Base-by-base conservation (phyloP, 768 basidiomycete species). In the Lactarius indigo region DNA sequence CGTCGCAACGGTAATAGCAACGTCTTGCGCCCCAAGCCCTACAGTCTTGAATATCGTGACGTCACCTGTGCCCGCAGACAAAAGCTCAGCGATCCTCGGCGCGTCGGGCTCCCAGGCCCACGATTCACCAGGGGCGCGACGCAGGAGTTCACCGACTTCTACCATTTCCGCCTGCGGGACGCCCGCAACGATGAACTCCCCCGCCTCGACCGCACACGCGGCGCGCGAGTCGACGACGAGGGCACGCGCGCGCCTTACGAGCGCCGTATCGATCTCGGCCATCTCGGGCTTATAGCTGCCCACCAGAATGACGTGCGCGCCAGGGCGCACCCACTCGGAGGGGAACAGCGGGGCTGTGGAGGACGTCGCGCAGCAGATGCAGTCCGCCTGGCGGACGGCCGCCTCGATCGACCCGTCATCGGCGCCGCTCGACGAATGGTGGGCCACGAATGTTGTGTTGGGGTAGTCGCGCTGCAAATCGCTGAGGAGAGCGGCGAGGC, bases 21-120 rank as follows among this genome's bases (percentile, higher is more conserved):
- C 90, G 69, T 96, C 94, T 72, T 96, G 94, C 23, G 92, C 76
- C 0, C 90, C 92, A 8, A 94, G 76, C 2, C 94, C 94, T 6
- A 96, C 94, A 0, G 89, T 91, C 77, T 95, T 96, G 83, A 93
- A 95, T 33, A 96, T 81, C 1, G 88, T 91, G 12, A 94, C 80
- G 42, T 78, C 76, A 3, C 75, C 71, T 7, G 64, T 59, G 2
- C 37, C 37, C 41, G 17, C 41, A 17, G 41, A 41, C 52, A 71
- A 63, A 8, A 75, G 60, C 5, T 67, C 58, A 28, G 72, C 61
- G 17, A 74, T 66, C 6, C 62, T 56, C 1, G 44, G 59, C 13
- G 66, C 57, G 4, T 69, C 47, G 0, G 68, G 63, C n/a, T 65
- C 54, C 71, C 72, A 68, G 15, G 37, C 5, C 37, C 37, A 39